A percentile compares a stretch with the other conserved stretches of the same genome.
These are phyloP conservation scores for Dujonia santamariae DNA, from an alignment of 1,139 yeast genomes.

Conservation along the genomic window DNA sequence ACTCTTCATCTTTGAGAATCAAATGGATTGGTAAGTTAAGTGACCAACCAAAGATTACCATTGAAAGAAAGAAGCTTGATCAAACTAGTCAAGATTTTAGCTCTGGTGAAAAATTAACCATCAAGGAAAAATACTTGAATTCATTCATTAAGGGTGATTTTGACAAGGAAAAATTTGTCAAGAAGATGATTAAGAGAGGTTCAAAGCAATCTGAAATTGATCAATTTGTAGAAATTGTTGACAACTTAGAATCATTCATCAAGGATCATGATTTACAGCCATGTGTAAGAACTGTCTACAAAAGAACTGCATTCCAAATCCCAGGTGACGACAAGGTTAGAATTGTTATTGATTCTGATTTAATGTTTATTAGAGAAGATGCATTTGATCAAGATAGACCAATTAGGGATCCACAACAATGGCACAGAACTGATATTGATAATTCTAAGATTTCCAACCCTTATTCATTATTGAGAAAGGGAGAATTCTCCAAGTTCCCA, in stretches of 20 bases:
- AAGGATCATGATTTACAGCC: slow-evolving; percentile 72
- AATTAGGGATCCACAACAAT: slow-evolving; percentile 78
- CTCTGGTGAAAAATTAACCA: slow-evolving; percentile 55
- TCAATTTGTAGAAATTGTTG: slow-evolving; percentile 53
- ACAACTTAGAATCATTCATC: slow-evolving; percentile 62
- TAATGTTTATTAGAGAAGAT: slow-evolving; percentile 86
- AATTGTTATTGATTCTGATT: slow-evolving; percentile 85
- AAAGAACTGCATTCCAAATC: slow-evolving; percentile 94
- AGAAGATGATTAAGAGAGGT: slow-evolving; percentile 25
- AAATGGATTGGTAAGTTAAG: slow-evolving; percentile 87
- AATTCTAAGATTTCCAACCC: slow-evolving; percentile 69
- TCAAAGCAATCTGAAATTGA: slow-evolving; percentile 18
- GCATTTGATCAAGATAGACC: slow-evolving; percentile 81
- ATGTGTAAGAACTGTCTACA: slow-evolving; percentile 78
- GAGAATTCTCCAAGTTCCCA: slow-evolving; percentile 85
- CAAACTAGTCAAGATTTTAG: slow-evolving; percentile 53
- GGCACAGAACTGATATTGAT: slow-evolving; percentile 95
- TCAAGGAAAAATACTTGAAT: slow-evolving; percentile 79
- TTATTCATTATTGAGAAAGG: slow-evolving; percentile 71
- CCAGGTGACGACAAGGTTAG: slow-evolving; percentile 95
- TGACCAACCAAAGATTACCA: slow-evolving; percentile 70
- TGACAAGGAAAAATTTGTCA: slow-evolving; percentile 38
- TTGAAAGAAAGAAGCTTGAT: slow-evolving; percentile 77
- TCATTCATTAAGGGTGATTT: slow-evolving; percentile 49
- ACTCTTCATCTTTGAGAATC: slow-evolving; percentile 73